Base-by-base conservation (phyloP, 192 early-diverging fungal genomes). In the Chytriomyces sp. region DNA sequence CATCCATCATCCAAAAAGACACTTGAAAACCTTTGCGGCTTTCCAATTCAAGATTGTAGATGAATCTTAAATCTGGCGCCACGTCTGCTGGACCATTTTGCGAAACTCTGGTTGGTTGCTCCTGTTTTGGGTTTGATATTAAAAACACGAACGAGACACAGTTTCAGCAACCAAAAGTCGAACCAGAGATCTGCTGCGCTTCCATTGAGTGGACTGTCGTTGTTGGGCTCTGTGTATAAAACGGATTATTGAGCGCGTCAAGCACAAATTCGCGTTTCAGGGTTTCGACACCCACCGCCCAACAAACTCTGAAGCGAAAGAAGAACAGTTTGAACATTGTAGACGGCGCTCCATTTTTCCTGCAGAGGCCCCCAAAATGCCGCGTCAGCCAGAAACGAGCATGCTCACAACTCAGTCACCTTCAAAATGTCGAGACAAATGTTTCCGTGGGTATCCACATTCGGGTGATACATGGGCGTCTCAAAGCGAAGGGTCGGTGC, bases 401-500 rank as follows among this genome's bases (percentile, higher is more conserved):
- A n/a, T 14, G n/a, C 49, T n/a, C n/a, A n/a, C n/a, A n/a, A n/a
- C n/a, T n/a, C n/a, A n/a, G 22, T 22, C n/a, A 79, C 78, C 59
- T 85, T 86, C n/a, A 86, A 64, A 65, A 86, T 86, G 70, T 86
- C 84, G 53, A 86, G 67, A 54, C 84, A 86, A 52, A 86, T 86
- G 28, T 65, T 74, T 17, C 84, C 84, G 10, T 30, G 38, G 25
- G 75, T 56, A 64, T 82, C 83, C 33, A 86, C 83, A 55, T 86
- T 86, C 4, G 84, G 84, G 68, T 86, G 84, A 62, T 65, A 86
- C 37, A 63, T 71, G 7, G 78, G 78, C 5, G 84, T 80, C 38
- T 79, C 75, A 52, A 87, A 87, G 19, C 44, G 25, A 53, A 87
- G 76, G 3, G 70, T 74, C 34, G 86, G 86, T 5, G 84, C 73